Percentiles rank a stretch among this genome's conserved stretches.
Conservation (phyloP, 148 eudicot genomes). For the Arctostaphylos glauca region DNA sequence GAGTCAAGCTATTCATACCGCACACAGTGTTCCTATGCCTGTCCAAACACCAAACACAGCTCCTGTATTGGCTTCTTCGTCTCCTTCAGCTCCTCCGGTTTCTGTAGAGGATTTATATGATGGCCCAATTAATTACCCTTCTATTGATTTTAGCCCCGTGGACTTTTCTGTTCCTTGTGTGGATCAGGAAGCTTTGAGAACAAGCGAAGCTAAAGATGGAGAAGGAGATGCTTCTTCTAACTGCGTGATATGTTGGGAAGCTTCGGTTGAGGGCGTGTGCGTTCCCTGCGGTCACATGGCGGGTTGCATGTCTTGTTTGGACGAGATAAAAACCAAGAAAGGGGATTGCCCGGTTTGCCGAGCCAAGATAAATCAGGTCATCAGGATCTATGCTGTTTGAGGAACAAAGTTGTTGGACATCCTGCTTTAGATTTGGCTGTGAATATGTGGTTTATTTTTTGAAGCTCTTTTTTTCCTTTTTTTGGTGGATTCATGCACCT, state of each 20-base stretch:
- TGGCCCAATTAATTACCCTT: conserved; percentile 46
- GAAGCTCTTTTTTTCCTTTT: background rate
- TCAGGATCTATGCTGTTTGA: conserved; percentile 58
- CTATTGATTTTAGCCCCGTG: conserved; percentile 41
- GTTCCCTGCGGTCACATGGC: conserved; percentile 84
- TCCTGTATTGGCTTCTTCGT: conserved; percentile 21
- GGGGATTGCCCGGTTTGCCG: conserved; percentile 70
- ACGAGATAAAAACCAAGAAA: conserved; percentile 47
- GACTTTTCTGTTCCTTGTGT: conserved; percentile 26
- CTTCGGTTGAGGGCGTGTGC: conserved; percentile 68
- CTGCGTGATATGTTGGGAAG: conserved; percentile 67
- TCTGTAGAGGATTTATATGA: conserved; percentile 29
- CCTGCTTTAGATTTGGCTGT: background rate
- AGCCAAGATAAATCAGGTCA: conserved; percentile 55
- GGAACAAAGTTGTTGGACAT: background rate
- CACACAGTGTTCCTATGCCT: background rate
- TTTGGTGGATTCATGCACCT: background rate
- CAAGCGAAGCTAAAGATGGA: conserved; percentile 18
- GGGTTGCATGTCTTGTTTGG: conserved; percentile 68
- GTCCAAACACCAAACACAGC: conserved; percentile 9
- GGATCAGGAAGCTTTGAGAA: conserved; percentile 8
- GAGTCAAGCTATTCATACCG: background rate
- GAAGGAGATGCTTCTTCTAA: conserved; percentile 23
- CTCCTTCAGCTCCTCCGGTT: conserved; percentile 62
- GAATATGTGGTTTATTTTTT: background rate